phyloP scores from a whole-genome alignment of 495 filamentous ascomycete species.

The Podospora bellae-mahoneyi region DNA sequence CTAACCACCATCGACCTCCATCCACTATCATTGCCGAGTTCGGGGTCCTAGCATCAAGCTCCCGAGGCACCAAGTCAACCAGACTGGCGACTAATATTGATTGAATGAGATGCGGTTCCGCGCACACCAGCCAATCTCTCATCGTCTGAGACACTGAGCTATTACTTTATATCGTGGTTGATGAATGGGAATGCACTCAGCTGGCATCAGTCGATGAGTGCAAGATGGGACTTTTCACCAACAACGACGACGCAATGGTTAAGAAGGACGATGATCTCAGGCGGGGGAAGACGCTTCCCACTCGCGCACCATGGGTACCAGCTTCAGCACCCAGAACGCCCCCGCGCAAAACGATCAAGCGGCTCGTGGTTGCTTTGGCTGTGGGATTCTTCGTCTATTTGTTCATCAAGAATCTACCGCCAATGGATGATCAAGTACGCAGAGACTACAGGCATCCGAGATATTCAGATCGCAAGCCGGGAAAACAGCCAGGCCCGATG shows the following conservation, averaged over 20 bases:
- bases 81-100: background rate
- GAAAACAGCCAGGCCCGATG: slow-evolving; percentile 21
- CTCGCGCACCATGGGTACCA: slow-evolving; percentile 33
- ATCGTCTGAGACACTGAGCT: background rate
- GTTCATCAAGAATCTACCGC: slow-evolving; percentile 43
- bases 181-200: background rate
- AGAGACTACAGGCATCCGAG: slow-evolving; percentile 31
- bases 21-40: background rate
- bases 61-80: background rate
- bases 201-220: background rate
- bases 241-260: slow-evolving; percentile 44
- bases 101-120: slow-evolving; percentile 8
- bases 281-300: slow-evolving; percentile 26
- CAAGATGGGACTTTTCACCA: slow-evolving; percentile 43
- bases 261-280: slow-evolving; percentile 54
- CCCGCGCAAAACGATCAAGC: slow-evolving; percentile 39
- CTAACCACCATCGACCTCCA: background rate
- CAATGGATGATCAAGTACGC: slow-evolving; percentile 32
- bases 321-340: slow-evolving; percentile 22
- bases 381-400: slow-evolving; percentile 38
- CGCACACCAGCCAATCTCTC: background rate
- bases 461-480: slow-evolving; percentile 19
- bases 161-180: background rate
- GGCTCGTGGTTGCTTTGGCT: slow-evolving; percentile 33
- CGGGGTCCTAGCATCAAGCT: background rate